phyloP scores from a whole-genome alignment of 805 yeast species.

The Candida ipomoeae region DNA sequence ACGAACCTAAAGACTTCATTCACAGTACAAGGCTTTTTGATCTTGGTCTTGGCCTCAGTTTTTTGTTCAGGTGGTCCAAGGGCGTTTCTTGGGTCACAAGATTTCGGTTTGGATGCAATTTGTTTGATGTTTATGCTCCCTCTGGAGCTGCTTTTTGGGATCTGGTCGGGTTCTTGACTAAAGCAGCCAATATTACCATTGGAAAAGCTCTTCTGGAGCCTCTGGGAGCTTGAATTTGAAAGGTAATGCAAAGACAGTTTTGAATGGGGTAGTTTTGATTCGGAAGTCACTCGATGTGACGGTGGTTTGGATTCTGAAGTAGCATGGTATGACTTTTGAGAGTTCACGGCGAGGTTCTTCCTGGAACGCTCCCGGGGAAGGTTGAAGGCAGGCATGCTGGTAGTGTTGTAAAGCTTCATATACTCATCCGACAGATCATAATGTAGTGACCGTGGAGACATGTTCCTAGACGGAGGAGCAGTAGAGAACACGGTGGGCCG shows the following conservation, averaged over 20 bases:
- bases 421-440: constrained; percentile 11
- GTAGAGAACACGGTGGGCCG: constrained; percentile 10
- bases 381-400: constrained; percentile 5
- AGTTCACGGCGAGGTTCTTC: background rate
- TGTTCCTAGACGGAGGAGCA: constrained; percentile 9
- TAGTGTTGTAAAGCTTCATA: constrained; percentile 10
- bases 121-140: background rate
- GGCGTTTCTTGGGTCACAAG: background rate
- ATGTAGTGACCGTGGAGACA: constrained; percentile 5
- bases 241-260: background rate
- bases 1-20: constrained; percentile 22
- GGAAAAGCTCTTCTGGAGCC: background rate
- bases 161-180: background rate
- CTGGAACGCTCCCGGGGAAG: background rate
- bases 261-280: background rate
- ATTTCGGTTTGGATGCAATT: background rate
- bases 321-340: background rate
- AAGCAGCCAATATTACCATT: background rate
- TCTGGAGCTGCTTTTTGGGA: background rate
- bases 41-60: background rate
- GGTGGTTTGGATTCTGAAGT: background rate
- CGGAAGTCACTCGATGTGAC: background rate
- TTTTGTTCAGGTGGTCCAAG: background rate
- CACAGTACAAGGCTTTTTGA: constrained; percentile 12
- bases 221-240: background rate